Evolutionary conservation across 257 asterid genomes (phyloP).

Genomic region (Perilla frutescens): DNA sequence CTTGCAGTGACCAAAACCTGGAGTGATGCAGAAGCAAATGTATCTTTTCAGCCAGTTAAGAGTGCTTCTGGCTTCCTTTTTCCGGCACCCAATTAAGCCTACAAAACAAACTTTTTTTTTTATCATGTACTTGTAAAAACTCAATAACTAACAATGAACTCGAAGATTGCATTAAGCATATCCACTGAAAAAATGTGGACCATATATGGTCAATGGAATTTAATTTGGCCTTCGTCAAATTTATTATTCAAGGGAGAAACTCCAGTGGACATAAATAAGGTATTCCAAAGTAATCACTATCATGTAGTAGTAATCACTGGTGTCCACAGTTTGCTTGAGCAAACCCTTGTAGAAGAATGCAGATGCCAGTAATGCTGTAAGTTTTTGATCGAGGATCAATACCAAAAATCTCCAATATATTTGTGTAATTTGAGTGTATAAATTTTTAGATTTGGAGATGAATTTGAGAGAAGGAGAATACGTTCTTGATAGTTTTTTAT

Average conservation of each 20-base stretch:
- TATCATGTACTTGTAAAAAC: constrained; percentile 20
- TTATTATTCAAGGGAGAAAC: not conserved
- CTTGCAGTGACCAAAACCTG: constrained; percentile 20
- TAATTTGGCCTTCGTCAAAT: not conserved
- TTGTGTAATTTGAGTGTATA: no score
- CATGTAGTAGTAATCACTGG: no score
- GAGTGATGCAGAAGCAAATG: constrained; percentile 18
- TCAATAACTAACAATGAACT: not conserved
- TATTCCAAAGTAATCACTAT: not conserved
- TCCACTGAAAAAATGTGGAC: not conserved
- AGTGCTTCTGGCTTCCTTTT: constrained; percentile 12
- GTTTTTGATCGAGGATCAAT: no score
- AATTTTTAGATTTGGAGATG: no score
- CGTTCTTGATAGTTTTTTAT: no score
- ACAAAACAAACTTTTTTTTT: constrained; percentile 3
- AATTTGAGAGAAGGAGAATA: no score
- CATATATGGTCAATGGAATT: not conserved
- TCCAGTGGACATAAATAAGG: not conserved
- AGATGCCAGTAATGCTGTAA: constrained; percentile 5
- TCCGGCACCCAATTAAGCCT: constrained; percentile 27
- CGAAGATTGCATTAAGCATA: not conserved
- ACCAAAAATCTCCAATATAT: no score
- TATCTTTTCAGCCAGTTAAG: constrained; percentile 9
- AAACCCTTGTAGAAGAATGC: not conserved
- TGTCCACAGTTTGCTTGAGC: not conserved